Conservation (phyloP, 1,139 yeast genomes). For the Suhomyces yuchorum region DNA sequence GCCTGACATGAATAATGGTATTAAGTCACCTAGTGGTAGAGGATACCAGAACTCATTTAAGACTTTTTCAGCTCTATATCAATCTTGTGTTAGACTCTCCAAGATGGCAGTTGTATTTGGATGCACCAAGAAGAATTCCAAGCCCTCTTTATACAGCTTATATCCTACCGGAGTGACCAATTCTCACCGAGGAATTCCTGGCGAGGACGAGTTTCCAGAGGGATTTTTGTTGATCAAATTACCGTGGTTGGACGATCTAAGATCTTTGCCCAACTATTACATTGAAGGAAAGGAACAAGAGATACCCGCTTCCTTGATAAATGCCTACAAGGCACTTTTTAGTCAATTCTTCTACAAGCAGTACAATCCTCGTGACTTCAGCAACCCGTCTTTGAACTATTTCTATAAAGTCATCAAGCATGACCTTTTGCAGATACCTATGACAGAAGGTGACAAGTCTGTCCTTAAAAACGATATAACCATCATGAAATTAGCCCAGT, state of each 20-base stretch:
- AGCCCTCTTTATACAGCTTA: slow-evolving; percentile 62
- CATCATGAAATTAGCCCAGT: slow-evolving; percentile 16
- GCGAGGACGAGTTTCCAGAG: slow-evolving; percentile 46
- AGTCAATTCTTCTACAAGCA: slow-evolving; percentile 41
- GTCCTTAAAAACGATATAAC: slow-evolving; percentile 23
- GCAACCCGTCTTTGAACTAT: slow-evolving; percentile 70
- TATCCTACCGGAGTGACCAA: slow-evolving; percentile 50
- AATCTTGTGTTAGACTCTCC: slow-evolving; percentile 52
- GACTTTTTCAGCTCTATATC: slow-evolving; percentile 70
- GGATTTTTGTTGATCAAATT: slow-evolving; percentile 61
- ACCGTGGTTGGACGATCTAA: slow-evolving; percentile 68
- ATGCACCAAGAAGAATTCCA: slow-evolving; percentile 52
- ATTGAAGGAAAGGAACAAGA: slow-evolving; percentile 10
- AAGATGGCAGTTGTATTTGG: slow-evolving; percentile 78
- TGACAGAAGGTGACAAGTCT: slow-evolving; percentile 32
- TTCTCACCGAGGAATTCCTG: slow-evolving; percentile 21
- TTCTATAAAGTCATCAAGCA: slow-evolving; percentile 68
- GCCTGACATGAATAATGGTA: slow-evolving; percentile 42
- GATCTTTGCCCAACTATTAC: slow-evolving; percentile 45
- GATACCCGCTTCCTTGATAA: slow-evolving; percentile 13
- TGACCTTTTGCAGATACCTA: slow-evolving; percentile 63
- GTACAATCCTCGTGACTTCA: slow-evolving; percentile 60
- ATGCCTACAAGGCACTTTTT: slow-evolving; percentile 37
- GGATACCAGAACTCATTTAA: slow-evolving; percentile 62
- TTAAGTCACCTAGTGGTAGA: slow-evolving; percentile 25